These are phyloP conservation scores for Metarhizium brunneum DNA, from an alignment of 2,329 filamentous ascomycete genomes.

Conservation along the genomic window DNA sequence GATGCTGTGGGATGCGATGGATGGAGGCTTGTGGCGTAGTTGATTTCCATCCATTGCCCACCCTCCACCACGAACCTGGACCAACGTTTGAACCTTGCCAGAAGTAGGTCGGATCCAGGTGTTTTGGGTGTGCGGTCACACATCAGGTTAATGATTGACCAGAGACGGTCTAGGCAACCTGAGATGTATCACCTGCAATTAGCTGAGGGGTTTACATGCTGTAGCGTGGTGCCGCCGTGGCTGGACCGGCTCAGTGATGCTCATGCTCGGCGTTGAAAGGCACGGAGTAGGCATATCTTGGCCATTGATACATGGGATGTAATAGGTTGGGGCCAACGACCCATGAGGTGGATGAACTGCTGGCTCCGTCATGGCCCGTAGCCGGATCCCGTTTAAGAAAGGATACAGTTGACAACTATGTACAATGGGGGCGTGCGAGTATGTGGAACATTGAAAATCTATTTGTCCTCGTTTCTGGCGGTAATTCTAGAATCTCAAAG, in stretches of 20 bases:
- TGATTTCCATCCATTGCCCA: slow-evolving; percentile 2
- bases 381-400: neutral
- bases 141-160: neutral
- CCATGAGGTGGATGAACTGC: neutral
- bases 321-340: neutral
- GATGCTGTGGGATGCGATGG: neutral
- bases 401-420: neutral
- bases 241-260: neutral
- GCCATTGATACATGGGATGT: neutral
- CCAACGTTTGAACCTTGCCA: neutral
- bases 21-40: slow-evolving; percentile 1
- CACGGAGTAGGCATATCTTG: neutral
- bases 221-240: neutral
- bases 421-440: neutral
- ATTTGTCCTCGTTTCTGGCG: neutral
- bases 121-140: neutral
- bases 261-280: neutral
- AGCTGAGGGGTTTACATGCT: neutral
- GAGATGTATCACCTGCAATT: neutral
- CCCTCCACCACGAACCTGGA: slow-evolving; percentile 1
- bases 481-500: neutral
- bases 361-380: neutral
- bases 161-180: neutral
- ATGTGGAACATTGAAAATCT: neutral
- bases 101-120: neutral